These are phyloP conservation scores for Ogataea corticis DNA, from an alignment of 805 yeast species.

Conservation along the genomic window DNA sequence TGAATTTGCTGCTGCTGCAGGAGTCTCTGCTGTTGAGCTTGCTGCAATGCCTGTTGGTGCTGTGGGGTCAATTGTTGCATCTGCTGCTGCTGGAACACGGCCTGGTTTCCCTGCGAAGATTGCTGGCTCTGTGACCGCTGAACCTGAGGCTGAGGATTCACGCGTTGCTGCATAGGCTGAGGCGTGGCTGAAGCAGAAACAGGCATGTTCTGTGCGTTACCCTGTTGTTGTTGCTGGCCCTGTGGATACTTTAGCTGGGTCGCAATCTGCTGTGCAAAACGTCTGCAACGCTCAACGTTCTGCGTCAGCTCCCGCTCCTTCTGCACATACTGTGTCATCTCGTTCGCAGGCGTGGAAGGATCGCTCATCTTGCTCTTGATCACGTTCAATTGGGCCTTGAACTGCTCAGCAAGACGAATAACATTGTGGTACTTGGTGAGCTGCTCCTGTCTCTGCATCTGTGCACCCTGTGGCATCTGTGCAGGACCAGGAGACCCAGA, in stretches of 20 bases:
- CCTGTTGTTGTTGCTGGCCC: constrained; percentile 15
- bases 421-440: constrained; percentile 43
- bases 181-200: constrained; percentile 2
- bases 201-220: neutral
- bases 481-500: constrained; percentile 10
- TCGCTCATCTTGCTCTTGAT: constrained; percentile 49
- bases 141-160: constrained; percentile 6
- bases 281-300: constrained; percentile 50
- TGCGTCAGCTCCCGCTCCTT: constrained; percentile 50
- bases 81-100: constrained; percentile 10
- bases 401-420: constrained; percentile 47
- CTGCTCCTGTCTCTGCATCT: constrained; percentile 31
- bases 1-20: constrained; percentile 27
- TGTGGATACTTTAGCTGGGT: constrained; percentile 38
- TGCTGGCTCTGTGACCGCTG: constrained; percentile 12
- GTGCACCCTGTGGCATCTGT: constrained; percentile 27
- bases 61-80: constrained; percentile 19
- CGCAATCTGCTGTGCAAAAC: constrained; percentile 42
- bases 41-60: constrained; percentile 23
- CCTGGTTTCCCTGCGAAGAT: constrained; percentile 10
- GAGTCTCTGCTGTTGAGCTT: constrained; percentile 25
- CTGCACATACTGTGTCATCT: constrained; percentile 42
- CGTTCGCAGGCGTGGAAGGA: constrained; percentile 46
- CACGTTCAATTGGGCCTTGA: constrained; percentile 49
- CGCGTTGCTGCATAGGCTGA: constrained; percentile 7